These are phyloP conservation scores for Coprinopsis sp. DNA, from an alignment of 768 basidiomycete species.

Conservation along the genomic window DNA sequence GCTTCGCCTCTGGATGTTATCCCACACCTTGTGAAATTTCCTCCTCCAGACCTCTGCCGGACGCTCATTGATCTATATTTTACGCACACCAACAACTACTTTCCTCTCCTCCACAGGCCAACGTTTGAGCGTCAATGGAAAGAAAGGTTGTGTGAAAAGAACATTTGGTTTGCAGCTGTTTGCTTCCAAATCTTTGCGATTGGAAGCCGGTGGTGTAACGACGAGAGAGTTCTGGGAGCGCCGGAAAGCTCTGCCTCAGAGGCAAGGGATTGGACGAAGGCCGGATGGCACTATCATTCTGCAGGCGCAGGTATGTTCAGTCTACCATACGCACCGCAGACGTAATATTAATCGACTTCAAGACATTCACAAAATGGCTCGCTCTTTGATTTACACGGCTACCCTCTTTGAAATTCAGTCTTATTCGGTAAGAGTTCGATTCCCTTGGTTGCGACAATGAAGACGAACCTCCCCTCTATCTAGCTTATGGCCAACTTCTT, in stretches of 20 bases:
- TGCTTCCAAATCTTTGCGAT: constrained; percentile 66
- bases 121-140: constrained; percentile 63
- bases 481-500: constrained; percentile 56
- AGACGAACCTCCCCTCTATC: constrained; percentile 1
- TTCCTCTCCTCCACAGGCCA: constrained; percentile 68
- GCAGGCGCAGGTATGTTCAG: constrained; percentile 43
- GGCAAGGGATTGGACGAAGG: constrained; percentile 41
- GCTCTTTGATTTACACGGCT: constrained; percentile 51
- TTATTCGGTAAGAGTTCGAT: constrained; percentile 18
- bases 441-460: too few relatives aligned
- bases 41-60: constrained; percentile 61
- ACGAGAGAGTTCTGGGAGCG: constrained; percentile 47
- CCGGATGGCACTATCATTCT: constrained; percentile 60
- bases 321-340: neutral
- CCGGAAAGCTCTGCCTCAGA: constrained; percentile 11
- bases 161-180: constrained; percentile 57
- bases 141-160: constrained; percentile 46
- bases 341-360: constrained; percentile 8
- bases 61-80: constrained; percentile 68
- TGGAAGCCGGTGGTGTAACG: constrained; percentile 61
- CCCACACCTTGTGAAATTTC: constrained; percentile 35
- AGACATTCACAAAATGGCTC: constrained; percentile 50
- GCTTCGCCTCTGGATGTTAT: constrained; percentile 26
- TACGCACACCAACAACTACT: constrained; percentile 46
- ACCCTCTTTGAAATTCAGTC: constrained; percentile 62